Evolutionary conservation across 2,329 filamentous ascomycete genomes (phyloP).

Genomic region (Hirsutella thompsonii): DNA sequence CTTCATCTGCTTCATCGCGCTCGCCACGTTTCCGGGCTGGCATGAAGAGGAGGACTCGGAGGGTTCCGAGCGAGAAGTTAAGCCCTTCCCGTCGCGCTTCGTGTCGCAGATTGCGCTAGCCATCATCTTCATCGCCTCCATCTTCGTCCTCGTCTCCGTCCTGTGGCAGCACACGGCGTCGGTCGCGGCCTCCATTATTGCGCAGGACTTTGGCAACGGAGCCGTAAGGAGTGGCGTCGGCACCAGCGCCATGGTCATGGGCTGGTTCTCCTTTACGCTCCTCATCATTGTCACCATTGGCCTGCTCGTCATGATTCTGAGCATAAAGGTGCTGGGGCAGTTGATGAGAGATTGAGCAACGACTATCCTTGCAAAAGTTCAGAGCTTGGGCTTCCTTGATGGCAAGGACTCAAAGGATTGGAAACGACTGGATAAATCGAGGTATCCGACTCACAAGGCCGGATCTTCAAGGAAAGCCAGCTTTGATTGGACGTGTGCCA

Average conservation of each 20-base stretch:
- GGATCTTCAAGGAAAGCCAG: no score
- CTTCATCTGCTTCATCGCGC: slow-evolving; percentile 86
- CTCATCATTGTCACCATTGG: slow-evolving; percentile 94
- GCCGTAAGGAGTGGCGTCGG: slow-evolving; percentile 78
- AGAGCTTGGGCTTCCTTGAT: no score
- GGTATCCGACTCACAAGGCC: no score
- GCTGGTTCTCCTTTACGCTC: slow-evolving; percentile 92
- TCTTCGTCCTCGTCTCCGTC: slow-evolving; percentile 62
- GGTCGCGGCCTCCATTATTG: slow-evolving; percentile 85
- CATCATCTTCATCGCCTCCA: slow-evolving; percentile 70
- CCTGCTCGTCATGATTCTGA: slow-evolving; percentile 90
- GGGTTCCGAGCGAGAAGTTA: slow-evolving; percentile 80
- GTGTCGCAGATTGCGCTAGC: slow-evolving; percentile 89
- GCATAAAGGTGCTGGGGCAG: slow-evolving; percentile 66
- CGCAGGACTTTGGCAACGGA: slow-evolving; percentile 85
- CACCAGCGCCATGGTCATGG: slow-evolving; percentile 90
- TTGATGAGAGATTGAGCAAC: slow-evolving; percentile 20
- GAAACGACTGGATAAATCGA: no score
- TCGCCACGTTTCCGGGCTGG: slow-evolving; percentile 96
- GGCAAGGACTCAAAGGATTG: no score
- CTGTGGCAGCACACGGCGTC: slow-evolving; percentile 93
- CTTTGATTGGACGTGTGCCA: no score
- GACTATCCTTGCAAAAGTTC: not conserved
- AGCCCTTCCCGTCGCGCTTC: slow-evolving; percentile 82
- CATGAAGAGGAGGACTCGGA: slow-evolving; percentile 76